Base-by-base conservation (phyloP, 441 rosid species). In the Gossypium schwendimanii region DNA sequence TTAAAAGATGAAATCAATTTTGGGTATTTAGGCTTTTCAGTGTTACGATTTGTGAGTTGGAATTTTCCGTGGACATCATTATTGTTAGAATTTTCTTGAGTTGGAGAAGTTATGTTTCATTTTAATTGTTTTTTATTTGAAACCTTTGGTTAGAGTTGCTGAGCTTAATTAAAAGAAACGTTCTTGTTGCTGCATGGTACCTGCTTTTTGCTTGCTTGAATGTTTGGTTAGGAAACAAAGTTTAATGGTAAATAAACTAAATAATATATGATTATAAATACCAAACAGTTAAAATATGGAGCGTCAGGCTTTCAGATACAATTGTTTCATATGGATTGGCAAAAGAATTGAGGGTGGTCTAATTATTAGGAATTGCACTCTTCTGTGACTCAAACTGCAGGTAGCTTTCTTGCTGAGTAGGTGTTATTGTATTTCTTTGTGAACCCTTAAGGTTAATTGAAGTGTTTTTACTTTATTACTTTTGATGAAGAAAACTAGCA, bases 11-110 rank as follows among this genome's bases (percentile, higher is more conserved):
- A 36, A 69, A 53, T 54, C 72, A 33, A 1, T 11, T 5, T 18
- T 69, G 62, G 49, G 20, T 69, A 18, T 54, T 69, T 9, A 11
- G 55, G 63, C 62, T 33, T 69, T 69, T 69, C 33, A 1, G 31
- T 33, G 20, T 54, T 69, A 18, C 26, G 6, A 20, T 69, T 69
- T 53, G 20, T 17, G 23, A 54, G 31, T 33, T 69, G 72, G 4
- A 23, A 1, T 52, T 12, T 68, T 68, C 7, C 28, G 6, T 50
- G 31, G 21, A n/a, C 8, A 26, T 28, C 17, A 17, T 58, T 58
- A 58, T 58, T 58, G 6, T 58, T 58, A 58, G 28, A 8, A 1
- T 20, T 41, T 20, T n/a, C 12, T n/a, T 3, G 6, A 14, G 55
- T 26, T 50, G 2, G 39, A 65, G 20, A 21, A 45, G 55, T 9